phyloP scores from a whole-genome alignment of 345 rosid genomes.

The Eucalyptus urophylla region DNA sequence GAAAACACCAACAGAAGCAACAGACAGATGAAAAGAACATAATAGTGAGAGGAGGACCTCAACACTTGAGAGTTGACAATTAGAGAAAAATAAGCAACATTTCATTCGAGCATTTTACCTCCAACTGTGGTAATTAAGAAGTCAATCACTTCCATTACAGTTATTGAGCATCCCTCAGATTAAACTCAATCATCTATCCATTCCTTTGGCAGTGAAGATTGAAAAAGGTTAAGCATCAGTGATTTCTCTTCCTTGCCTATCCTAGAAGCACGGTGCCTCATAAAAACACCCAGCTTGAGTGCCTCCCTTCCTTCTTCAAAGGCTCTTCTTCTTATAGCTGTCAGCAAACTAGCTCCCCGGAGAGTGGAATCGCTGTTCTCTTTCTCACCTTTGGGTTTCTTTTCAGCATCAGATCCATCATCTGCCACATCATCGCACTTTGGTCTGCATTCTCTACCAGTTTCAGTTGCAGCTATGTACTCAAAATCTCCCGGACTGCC shows the following conservation, averaged over 20 bases:
- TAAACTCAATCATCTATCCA: conserved; percentile 7
- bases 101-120: no score
- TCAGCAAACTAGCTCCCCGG: conserved; percentile 11
- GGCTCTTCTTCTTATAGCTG: conserved; percentile 26
- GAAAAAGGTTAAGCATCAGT: conserved; percentile 29
- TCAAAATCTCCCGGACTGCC: conserved; percentile 4
- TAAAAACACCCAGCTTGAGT: conserved; percentile 22
- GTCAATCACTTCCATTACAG: background rate
- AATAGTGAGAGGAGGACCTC: background rate
- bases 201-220: conserved; percentile 32
- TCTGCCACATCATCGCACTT: conserved; percentile 4
- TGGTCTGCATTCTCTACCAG: conserved; percentile 5
- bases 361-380: background rate
- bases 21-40: background rate
- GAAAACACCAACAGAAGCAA: background rate
- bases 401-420: background rate
- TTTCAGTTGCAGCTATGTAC: conserved; percentile 3
- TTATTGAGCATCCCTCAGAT: background rate
- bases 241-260: conserved; percentile 20
- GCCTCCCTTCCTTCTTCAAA: conserved; percentile 37
- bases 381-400: no score
- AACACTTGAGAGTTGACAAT: background rate
- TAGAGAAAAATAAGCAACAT: background rate
- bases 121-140: no score
- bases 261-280: conserved; percentile 11